Percentiles rank a stretch among this genome's conserved stretches.
phyloP scores from a whole-genome alignment of 2,329 filamentous ascomycete genomes.

The Exophiala dermatitidis region DNA sequence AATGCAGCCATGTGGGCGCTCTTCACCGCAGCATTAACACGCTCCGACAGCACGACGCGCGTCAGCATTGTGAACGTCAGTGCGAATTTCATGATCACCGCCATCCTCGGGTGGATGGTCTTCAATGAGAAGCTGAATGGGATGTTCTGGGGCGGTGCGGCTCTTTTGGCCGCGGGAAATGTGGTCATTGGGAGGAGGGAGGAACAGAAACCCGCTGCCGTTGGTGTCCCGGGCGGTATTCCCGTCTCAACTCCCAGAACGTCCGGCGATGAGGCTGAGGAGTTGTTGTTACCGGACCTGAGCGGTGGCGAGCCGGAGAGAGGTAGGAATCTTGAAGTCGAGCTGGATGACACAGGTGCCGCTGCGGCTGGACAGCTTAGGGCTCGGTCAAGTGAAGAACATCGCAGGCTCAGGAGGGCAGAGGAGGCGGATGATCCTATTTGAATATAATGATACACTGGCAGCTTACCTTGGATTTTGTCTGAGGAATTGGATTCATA shows the following conservation, averaged over 20 bases:
- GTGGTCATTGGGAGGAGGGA: constrained; percentile 57
- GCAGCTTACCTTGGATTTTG: no score
- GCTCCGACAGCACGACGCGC: constrained; percentile 53
- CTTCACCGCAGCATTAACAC: constrained; percentile 56
- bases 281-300: constrained; percentile 10
- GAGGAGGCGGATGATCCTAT: constrained; percentile 20
- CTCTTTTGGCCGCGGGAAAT: constrained; percentile 53
- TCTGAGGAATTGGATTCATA: no score
- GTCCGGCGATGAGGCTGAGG: constrained; percentile 11
- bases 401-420: constrained; percentile 9
- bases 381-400: constrained; percentile 9
- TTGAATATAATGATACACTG: neutral
- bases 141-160: constrained; percentile 57
- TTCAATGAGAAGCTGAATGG: constrained; percentile 51
- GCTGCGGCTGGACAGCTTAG: neutral
- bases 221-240: constrained; percentile 9
- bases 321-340: constrained; percentile 11
- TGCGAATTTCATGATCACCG: constrained; percentile 57
- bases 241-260: no score
- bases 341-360: neutral
- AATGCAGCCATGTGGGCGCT: constrained; percentile 60
- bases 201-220: constrained; percentile 24
- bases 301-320: neutral
- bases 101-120: constrained; percentile 50
- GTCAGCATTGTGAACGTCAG: constrained; percentile 59